Evolutionary conservation across 2,329 filamentous ascomycete genomes (phyloP).

Genomic region (Rhexocercosporidium sp.): DNA sequence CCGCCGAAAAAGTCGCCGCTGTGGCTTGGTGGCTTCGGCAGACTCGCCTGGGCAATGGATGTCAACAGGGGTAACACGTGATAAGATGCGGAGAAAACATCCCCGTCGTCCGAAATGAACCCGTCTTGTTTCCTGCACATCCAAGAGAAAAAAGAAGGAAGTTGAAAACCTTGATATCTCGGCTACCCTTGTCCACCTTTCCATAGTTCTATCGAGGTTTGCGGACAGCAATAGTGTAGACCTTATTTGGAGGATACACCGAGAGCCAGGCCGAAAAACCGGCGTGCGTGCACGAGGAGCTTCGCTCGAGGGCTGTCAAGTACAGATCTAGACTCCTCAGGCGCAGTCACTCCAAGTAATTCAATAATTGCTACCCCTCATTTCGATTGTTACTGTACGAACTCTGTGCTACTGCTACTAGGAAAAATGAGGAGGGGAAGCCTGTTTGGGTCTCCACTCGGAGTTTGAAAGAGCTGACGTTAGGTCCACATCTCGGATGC

Average conservation of each 20-base stretch:
- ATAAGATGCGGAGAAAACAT: conserved; percentile 14
- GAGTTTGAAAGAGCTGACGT: too few relatives aligned
- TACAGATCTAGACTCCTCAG: too few relatives aligned
- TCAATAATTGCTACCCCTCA: too few relatives aligned
- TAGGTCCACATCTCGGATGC: too few relatives aligned
- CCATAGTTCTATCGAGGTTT: background rate
- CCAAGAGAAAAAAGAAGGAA: background rate
- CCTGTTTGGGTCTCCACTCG: too few relatives aligned
- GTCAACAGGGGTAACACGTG: background rate
- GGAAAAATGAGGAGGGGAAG: too few relatives aligned
- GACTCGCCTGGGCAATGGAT: background rate
- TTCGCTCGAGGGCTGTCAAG: too few relatives aligned
- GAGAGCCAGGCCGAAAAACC: background rate
- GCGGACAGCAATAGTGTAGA: too few relatives aligned
- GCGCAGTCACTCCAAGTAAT: too few relatives aligned
- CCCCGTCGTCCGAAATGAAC: background rate
- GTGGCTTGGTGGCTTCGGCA: conserved; percentile 6
- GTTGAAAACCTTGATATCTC: background rate
- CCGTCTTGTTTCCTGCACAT: background rate
- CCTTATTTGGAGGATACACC: background rate
- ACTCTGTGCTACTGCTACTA: too few relatives aligned
- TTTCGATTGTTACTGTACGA: too few relatives aligned
- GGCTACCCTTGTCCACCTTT: background rate
- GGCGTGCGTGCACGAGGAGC: background rate
- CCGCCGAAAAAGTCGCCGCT: conserved; percentile 15